These are phyloP conservation scores for Geranium rotundifolium DNA, from an alignment of 345 rosid species.

Conservation along the genomic window DNA sequence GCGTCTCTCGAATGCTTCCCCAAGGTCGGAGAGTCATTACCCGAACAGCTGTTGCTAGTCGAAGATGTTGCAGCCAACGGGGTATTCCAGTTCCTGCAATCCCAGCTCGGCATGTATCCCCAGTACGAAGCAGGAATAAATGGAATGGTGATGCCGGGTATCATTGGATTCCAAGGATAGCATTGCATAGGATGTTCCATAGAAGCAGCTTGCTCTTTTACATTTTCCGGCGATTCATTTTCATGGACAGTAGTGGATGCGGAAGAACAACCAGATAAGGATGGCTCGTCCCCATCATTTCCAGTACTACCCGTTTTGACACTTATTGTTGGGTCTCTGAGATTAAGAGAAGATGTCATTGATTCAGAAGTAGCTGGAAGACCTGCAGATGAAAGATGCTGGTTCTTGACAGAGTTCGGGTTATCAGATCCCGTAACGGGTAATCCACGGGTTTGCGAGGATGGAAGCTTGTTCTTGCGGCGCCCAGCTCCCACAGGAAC, in stretches of 20 bases:
- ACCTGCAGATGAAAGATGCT: too few relatives aligned
- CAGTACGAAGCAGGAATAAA: slow-evolving; percentile 22
- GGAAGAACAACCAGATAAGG: slow-evolving; percentile 13
- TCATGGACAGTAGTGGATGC: slow-evolving; percentile 1
- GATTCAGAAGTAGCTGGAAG: too few relatives aligned
- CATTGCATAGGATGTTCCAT: slow-evolving; percentile 1
- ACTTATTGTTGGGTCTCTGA: too few relatives aligned
- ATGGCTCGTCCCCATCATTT: not conserved
- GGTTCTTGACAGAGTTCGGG: too few relatives aligned
- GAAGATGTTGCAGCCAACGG: slow-evolving; percentile 5
- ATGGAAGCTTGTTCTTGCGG: too few relatives aligned
- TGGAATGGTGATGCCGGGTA: too few relatives aligned
- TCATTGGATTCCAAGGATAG: slow-evolving; percentile 6
- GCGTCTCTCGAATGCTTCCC: slow-evolving; percentile 17
- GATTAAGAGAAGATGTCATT: too few relatives aligned
- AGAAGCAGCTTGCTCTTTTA: not conserved
- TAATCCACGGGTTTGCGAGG: not conserved
- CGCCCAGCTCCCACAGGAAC: too few relatives aligned
- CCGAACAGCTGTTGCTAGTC: not conserved
- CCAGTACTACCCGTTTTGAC: too few relatives aligned
- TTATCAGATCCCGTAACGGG: not conserved
- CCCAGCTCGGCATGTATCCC: slow-evolving; percentile 6
- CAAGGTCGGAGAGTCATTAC: slow-evolving; percentile 5
- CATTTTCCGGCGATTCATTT: not conserved
- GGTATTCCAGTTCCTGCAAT: slow-evolving; percentile 5